Evolutionary conservation across 371 early-diverging fungal species (phyloP).

Genomic region (Syncephalastrum sp.): DNA sequence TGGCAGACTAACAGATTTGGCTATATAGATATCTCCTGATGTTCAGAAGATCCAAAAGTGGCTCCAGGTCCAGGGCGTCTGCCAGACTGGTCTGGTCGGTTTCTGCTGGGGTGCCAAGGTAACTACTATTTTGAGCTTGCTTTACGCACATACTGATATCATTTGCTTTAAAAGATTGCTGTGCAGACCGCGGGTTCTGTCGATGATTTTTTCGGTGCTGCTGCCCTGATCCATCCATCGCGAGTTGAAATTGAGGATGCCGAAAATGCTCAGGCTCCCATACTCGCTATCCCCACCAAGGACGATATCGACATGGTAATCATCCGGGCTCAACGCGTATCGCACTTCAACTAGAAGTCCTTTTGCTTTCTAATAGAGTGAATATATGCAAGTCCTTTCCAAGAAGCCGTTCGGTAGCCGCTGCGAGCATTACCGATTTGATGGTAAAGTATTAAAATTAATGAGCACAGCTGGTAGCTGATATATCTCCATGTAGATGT

Average conservation of each 20-base stretch:
- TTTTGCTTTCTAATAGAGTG: conserved; percentile 17
- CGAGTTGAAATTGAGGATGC: conserved; percentile 52
- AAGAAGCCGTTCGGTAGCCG: conserved; percentile 53
- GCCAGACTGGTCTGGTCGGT: conserved; percentile 48
- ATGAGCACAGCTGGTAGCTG: neutral
- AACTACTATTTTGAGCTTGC: neutral
- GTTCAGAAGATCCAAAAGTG: conserved; percentile 29
- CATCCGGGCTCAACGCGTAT: too few relatives aligned
- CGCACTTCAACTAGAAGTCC: neutral
- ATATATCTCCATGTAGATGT: conserved; percentile 26
- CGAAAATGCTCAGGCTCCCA: conserved; percentile 53
- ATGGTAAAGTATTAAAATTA: conserved; percentile 22
- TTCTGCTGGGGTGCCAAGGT: conserved; percentile 68
- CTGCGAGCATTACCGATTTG: conserved; percentile 55
- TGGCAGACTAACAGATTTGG: neutral
- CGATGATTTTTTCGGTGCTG: conserved; percentile 43
- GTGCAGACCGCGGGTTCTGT: conserved; percentile 23
- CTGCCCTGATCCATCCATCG: conserved; percentile 64
- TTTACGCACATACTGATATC: too few relatives aligned
- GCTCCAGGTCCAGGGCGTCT: conserved; percentile 36
- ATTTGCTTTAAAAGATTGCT: conserved; percentile 22
- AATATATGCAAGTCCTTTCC: conserved; percentile 38
- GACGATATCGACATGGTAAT: conserved; percentile 57
- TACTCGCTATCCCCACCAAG: conserved; percentile 60
- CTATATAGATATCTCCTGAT: conserved; percentile 24